Percentiles rank a stretch among this genome's conserved stretches.
phyloP scores from a whole-genome alignment of 2,329 filamentous ascomycete genomes.

The Beauveria australis region DNA sequence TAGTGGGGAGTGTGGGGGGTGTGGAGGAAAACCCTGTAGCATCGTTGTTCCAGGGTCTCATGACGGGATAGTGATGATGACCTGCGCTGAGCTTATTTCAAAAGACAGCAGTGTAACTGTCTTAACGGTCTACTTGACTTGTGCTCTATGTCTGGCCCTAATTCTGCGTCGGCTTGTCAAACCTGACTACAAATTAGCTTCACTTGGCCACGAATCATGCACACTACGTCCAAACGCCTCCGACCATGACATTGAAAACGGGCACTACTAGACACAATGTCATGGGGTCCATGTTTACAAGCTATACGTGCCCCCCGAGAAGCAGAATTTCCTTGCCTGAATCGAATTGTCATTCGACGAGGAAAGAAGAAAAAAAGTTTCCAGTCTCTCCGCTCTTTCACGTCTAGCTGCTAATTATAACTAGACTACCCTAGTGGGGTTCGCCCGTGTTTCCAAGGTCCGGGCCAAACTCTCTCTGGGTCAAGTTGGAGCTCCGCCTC shows the following conservation, averaged over 20 bases:
- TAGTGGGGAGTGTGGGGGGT: no score
- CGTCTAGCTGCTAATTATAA: background rate
- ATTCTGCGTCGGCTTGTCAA: background rate
- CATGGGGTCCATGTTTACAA: background rate
- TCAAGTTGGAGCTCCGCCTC: background rate
- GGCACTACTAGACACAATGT: no score
- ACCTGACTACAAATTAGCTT: no score
- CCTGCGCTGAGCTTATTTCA: background rate
- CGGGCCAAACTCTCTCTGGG: background rate
- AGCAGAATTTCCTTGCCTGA: background rate
- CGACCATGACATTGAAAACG: no score
- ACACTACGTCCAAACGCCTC: no score
- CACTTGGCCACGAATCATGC: no score
- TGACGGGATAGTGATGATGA: background rate
- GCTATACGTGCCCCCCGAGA: no score
- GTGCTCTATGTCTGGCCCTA: background rate
- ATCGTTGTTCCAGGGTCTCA: background rate
- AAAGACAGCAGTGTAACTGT: no score
- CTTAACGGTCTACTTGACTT: no score
- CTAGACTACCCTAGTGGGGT: background rate
- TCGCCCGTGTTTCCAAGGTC: background rate
- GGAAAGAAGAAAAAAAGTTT: background rate
- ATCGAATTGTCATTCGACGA: no score
- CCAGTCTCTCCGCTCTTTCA: background rate
- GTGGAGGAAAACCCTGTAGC: no score